Percentiles rank a stretch among this genome's conserved stretches.
Evolutionary conservation across 345 rosid species (phyloP).

Genomic region (Fremontodendron californicum): DNA sequence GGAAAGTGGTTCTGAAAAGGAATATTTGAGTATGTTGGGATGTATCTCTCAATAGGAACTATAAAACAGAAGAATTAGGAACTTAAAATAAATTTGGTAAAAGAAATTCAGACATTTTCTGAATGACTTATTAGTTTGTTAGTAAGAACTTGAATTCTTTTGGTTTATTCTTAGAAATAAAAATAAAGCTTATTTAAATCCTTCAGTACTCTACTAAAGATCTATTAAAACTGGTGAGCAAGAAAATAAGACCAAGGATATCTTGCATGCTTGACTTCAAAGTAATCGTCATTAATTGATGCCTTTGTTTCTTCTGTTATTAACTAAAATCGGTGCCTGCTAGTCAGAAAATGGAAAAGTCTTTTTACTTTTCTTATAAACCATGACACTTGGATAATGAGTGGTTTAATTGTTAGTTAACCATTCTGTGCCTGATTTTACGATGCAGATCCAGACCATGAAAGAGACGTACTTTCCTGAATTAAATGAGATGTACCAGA

Average conservation of each 20-base stretch:
- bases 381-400: background rate
- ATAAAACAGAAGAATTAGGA: background rate
- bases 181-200: background rate
- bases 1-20: background rate
- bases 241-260: slow-evolving; percentile 9
- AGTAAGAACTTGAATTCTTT: background rate
- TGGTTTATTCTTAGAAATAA: background rate
- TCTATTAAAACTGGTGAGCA: background rate
- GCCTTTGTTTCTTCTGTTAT: background rate
- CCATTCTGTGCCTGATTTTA: background rate
- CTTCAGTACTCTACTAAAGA: background rate
- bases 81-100: background rate
- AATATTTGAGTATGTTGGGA: background rate
- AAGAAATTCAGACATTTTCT: background rate
- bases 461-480: slow-evolving; percentile 27
- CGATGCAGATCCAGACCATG: slow-evolving; percentile 31
- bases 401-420: slow-evolving; percentile 3
- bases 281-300: background rate
- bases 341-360: background rate
- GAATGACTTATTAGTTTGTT: background rate
- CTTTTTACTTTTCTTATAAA: background rate
- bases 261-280: slow-evolving; percentile 16
- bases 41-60: background rate
- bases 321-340: background rate
- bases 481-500: slow-evolving; percentile 32